A percentile compares a stretch with the other conserved stretches of the same genome.
Conservation (phyloP, 2,329 filamentous ascomycete genomes). For the Diaporthe destruens region DNA sequence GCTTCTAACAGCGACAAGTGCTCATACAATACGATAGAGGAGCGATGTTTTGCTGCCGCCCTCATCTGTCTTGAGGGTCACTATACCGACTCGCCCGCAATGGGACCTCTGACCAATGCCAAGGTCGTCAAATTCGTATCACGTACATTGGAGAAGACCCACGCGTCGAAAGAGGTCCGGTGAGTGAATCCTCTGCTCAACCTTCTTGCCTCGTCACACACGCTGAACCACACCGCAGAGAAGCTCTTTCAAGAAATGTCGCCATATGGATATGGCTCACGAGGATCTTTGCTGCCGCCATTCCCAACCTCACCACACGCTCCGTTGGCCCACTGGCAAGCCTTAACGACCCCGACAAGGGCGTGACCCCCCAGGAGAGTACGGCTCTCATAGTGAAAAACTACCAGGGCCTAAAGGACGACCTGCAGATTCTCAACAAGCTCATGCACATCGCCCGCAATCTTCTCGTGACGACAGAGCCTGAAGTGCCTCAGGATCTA, state of each 20-base stretch:
- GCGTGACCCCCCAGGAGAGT: constrained; percentile 72
- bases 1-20: constrained; percentile 42
- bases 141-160: constrained; percentile 73
- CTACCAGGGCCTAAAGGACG: constrained; percentile 70
- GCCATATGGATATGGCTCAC: constrained; percentile 76
- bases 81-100: constrained; percentile 67
- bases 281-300: constrained; percentile 70
- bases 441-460: constrained; percentile 76
- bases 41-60: constrained; percentile 71
- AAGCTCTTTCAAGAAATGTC: constrained; percentile 72
- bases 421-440: constrained; percentile 74
- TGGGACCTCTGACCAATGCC: constrained; percentile 67
- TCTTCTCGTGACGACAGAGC: constrained; percentile 73
- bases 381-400: constrained; percentile 74
- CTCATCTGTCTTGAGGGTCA: constrained; percentile 73
- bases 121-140: constrained; percentile 70
- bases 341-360: constrained; percentile 66
- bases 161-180: constrained; percentile 71
- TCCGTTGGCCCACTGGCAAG: constrained; percentile 69
- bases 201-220: neutral
- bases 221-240: constrained; percentile 54
- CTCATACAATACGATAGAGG: constrained; percentile 68
- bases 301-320: constrained; percentile 70
- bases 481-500: constrained; percentile 74
- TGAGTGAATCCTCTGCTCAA: constrained; percentile 49